Evolutionary conservation across 768 basidiomycete genomes (phyloP), one percentile per base, ranked within the genome.

Genomic region (Amanita phalloides): DNA sequence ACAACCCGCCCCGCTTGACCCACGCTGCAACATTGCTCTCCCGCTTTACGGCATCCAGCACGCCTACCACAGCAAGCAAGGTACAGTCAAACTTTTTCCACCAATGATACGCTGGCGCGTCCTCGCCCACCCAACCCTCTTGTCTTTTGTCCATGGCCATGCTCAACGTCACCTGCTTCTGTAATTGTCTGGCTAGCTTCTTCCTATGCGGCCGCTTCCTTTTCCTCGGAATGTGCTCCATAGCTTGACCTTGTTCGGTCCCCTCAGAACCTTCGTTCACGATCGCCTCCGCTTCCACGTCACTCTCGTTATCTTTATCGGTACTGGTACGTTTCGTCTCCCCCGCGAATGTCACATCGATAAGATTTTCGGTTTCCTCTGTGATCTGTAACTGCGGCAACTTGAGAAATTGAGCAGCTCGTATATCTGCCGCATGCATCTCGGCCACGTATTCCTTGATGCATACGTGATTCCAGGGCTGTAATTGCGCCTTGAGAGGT

Each of bases 381-480:
- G 46, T 54, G 3, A 20, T 48, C 23, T 13, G 8, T 28, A 14
- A n/a, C 17, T 38, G 23, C 23, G 17, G 7, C 26, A 21, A 17
- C 20, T 30, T 37, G 13, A 49, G 14, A 6, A 14, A 7, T n/a
- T 38, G 48, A 28, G 43, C 49, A 10, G 54, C 53, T 25, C 42
- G 53, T 9, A 68, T 38, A 53, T 70, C 68, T 5, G 45, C 45
- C n/a, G 43, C 54, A 9, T 82, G 74, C 60, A 66, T 68, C 7
- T 65, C 57, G 1, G 63, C 67, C 11, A 72, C 68, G 61, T 90
- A 91, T 60, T 90, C 88, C 8, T 67, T 72, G 56, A 91, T 75
- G 60, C 84, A 87, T 20, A 91, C 66, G 60, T 92, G 90, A 61
- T 88, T 92, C 68, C 77, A 86, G 0, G 89, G 90, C 60, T 92